Conservation (phyloP, 192 early-diverging fungal species). For the Mortierella antarctica region DNA sequence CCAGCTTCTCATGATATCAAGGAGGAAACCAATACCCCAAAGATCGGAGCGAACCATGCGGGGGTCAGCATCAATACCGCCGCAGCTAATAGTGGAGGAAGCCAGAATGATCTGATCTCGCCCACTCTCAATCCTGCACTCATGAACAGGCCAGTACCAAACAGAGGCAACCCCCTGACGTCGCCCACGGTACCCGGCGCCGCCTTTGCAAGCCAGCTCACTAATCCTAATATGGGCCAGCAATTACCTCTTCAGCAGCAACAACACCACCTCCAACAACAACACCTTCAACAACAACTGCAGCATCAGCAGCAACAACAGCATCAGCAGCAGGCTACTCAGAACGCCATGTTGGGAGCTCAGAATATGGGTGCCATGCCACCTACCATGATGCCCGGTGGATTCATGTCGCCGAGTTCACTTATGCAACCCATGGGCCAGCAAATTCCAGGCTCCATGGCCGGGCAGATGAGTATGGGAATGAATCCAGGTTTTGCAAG, state of each 20-base stretch:
- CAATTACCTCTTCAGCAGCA: background rate
- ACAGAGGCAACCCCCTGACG: slow-evolving; percentile 31
- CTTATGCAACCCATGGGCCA: slow-evolving; percentile 37
- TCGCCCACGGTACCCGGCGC: slow-evolving; percentile 32
- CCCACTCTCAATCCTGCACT: slow-evolving; percentile 41
- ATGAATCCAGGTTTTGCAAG: slow-evolving; percentile 33
- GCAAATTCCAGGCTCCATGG: slow-evolving; percentile 22
- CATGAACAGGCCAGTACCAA: slow-evolving; percentile 26
- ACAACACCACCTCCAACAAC: slow-evolving; percentile 5
- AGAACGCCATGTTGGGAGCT: slow-evolving; percentile 28
- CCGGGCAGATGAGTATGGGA: slow-evolving; percentile 36
- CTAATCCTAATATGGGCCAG: background rate
- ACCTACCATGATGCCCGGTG: slow-evolving; percentile 29
- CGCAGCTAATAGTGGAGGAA: background rate
- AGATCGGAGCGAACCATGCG: background rate
- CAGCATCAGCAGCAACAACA: slow-evolving; percentile 17
- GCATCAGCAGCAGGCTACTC: background rate
- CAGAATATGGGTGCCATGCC: slow-evolving; percentile 23
- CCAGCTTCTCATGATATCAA: slow-evolving; percentile 18
- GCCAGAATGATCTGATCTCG: slow-evolving; percentile 27
- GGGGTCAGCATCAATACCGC: slow-evolving; percentile 6
- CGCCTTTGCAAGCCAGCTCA: slow-evolving; percentile 24
- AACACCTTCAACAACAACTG: slow-evolving; percentile 13
- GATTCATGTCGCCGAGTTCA: slow-evolving; percentile 38
- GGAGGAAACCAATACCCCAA: slow-evolving; percentile 19